Percentiles rank a stretch among this genome's conserved stretches.
These are phyloP conservation scores for Leptodermis oblonga DNA, from an alignment of 257 asterid genomes.

Conservation along the genomic window DNA sequence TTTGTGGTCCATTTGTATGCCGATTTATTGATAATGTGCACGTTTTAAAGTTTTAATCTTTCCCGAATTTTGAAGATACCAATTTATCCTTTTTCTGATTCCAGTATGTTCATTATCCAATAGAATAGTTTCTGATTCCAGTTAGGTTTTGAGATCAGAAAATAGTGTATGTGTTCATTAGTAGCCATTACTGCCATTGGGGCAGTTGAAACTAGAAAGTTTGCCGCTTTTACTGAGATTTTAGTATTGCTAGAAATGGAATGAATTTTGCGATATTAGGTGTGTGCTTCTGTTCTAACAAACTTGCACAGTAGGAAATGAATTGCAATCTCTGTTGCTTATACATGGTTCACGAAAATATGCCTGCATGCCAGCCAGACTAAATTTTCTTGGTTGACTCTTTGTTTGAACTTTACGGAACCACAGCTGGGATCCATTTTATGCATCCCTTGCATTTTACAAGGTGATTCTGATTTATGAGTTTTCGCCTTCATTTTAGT, in stretches of 20 bases:
- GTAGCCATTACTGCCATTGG: neutral
- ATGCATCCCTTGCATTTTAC: slow-evolving; percentile 3
- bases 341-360: neutral
- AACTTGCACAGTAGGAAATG: neutral
- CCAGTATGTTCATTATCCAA: neutral
- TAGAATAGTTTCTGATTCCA: neutral
- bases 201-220: neutral
- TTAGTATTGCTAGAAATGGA: neutral
- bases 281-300: neutral
- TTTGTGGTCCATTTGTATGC: neutral
- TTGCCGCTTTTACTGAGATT: too few species aligned
- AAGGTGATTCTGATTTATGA: slow-evolving; percentile 1
- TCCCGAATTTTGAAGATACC: neutral
- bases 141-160: neutral
- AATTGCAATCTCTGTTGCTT: neutral
- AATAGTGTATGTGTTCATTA: neutral
- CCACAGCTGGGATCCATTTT: neutral
- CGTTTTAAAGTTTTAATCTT: neutral
- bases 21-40: neutral
- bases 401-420: neutral
- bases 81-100: neutral
- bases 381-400: neutral
- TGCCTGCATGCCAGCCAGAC: neutral
- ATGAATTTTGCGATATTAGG: neutral
- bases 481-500: slow-evolving; percentile 37